phyloP scores from a whole-genome alignment of 2,329 filamentous ascomycete species.

The Paraphaeosphaeria sporulosa region DNA sequence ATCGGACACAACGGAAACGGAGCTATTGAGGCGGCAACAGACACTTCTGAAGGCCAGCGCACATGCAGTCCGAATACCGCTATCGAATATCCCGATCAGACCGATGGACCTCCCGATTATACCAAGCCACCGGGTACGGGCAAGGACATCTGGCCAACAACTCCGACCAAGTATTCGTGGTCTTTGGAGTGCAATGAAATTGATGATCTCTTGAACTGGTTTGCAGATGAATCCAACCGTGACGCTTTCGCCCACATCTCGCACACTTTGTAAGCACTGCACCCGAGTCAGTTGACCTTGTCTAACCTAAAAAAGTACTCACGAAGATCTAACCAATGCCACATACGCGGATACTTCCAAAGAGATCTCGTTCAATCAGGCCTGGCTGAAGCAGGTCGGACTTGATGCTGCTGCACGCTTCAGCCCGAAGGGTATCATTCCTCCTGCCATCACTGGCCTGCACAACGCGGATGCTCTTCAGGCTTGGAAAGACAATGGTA shows the following conservation, averaged over 20 bases:
- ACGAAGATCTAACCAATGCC: slow-evolving; percentile 66
- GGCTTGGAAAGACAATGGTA: slow-evolving; percentile 67
- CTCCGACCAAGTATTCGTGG: slow-evolving; percentile 58
- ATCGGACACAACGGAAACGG: slow-evolving; percentile 51
- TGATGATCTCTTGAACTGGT: slow-evolving; percentile 64
- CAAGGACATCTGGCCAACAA: slow-evolving; percentile 48
- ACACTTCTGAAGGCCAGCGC: slow-evolving; percentile 29
- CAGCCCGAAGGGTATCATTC: slow-evolving; percentile 65
- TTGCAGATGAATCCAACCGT: slow-evolving; percentile 57
- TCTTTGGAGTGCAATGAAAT: slow-evolving; percentile 57
- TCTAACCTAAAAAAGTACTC: slow-evolving; percentile 50
- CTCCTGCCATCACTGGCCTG: slow-evolving; percentile 69
- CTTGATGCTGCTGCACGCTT: slow-evolving; percentile 57
- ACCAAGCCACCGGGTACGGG: slow-evolving; percentile 53
- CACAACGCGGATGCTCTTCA: slow-evolving; percentile 69
- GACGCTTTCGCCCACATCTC: slow-evolving; percentile 66
- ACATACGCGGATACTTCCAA: slow-evolving; percentile 64
- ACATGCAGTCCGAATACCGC: slow-evolving; percentile 42
- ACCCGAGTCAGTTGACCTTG: neutral
- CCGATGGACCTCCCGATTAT: slow-evolving; percentile 55
- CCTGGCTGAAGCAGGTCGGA: slow-evolving; percentile 64
- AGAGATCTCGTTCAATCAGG: slow-evolving; percentile 68
- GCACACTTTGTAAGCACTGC: slow-evolving; percentile 61
- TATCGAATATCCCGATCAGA: slow-evolving; percentile 51
- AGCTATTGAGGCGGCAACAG: slow-evolving; percentile 45